A percentile compares a stretch with the other conserved stretches of the same genome.
Conservation (phyloP, 139 green algal genomes). For the Closterium sp. region DNA sequence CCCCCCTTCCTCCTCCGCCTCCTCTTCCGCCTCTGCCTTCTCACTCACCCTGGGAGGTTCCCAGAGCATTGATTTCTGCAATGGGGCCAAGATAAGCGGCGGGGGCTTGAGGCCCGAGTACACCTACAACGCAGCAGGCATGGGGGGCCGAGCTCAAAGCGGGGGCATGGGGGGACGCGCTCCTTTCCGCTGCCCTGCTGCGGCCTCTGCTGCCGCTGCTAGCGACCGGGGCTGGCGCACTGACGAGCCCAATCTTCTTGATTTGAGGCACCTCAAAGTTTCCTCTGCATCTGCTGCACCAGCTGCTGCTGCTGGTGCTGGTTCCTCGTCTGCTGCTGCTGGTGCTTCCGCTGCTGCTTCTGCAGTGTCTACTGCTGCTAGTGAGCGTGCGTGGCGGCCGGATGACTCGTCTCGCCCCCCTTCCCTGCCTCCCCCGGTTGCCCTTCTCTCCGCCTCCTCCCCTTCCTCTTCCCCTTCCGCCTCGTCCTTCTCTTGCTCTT, state of each 20-base stretch:
- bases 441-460: neutral
- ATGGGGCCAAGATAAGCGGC: neutral
- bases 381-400: conserved; percentile 27
- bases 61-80: neutral
- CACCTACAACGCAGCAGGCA: conserved; percentile 17
- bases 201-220: neutral
- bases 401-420: conserved; percentile 35
- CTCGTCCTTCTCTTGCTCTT: neutral
- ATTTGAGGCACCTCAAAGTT: neutral
- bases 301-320: neutral
- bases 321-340: neutral
- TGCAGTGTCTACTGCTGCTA: neutral
- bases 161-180: too few relatives aligned
- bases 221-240: neutral
- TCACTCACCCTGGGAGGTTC: neutral
- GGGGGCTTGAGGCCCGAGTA: conserved; percentile 14
- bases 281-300: neutral
- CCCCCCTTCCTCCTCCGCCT: neutral
- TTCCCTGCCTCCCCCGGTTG: conserved; percentile 24
- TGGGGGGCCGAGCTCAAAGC: too few relatives aligned
- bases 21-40: neutral
- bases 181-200: neutral
- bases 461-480: neutral
- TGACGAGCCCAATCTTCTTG: neutral
- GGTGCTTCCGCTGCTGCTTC: neutral